Conservation (phyloP, 805 yeast genomes). For the Lachancea cidri region DNA sequence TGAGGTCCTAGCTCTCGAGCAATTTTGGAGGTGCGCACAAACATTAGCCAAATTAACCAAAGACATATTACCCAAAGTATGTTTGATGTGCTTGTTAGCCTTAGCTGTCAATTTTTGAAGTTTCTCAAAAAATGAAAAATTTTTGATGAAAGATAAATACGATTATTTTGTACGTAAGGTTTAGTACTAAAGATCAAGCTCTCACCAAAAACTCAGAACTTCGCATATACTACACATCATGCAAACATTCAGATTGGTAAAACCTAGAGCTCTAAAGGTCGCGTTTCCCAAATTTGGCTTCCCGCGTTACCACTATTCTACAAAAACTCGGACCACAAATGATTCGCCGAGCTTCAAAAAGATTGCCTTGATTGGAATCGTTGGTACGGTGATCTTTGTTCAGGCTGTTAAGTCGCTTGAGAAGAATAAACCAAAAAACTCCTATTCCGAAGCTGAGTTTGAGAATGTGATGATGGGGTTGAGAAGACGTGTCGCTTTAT, state of each 20-base stretch:
- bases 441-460: slow-evolving; percentile 36
- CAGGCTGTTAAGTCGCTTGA: slow-evolving; percentile 36
- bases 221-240: neutral
- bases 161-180: neutral
- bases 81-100: too few species aligned
- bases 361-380: slow-evolving; percentile 38
- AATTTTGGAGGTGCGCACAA: slow-evolving; percentile 87
- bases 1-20: slow-evolving; percentile 66
- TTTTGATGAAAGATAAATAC: neutral
- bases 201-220: neutral
- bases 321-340: slow-evolving; percentile 7
- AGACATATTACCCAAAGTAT: too few species aligned
- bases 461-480: slow-evolving; percentile 44
- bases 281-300: neutral
- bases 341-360: slow-evolving; percentile 38
- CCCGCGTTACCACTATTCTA: neutral
- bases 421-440: slow-evolving; percentile 32
- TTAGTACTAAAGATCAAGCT: too few species aligned
- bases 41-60: slow-evolving; percentile 76
- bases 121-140: neutral
- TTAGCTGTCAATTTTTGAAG: too few species aligned
- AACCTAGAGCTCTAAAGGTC: neutral
- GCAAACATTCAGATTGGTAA: neutral
- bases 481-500: slow-evolving; percentile 44
- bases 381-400: slow-evolving; percentile 42